Conservation (phyloP, 257 asterid species). For the Solanum lignicaule region DNA sequence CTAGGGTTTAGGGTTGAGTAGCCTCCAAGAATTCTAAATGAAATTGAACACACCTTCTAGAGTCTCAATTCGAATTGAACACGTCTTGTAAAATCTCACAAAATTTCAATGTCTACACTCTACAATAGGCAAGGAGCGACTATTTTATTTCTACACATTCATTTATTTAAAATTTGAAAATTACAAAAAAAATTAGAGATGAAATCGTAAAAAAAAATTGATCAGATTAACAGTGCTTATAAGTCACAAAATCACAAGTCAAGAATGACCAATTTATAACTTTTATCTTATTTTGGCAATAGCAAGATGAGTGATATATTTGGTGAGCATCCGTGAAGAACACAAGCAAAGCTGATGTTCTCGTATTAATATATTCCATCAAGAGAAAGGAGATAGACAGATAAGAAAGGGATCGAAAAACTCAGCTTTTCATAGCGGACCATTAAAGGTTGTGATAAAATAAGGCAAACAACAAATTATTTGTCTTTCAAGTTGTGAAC, state of each 20-base stretch:
- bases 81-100: no score
- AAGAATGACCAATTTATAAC: background rate
- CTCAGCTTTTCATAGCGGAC: fast-evolving
- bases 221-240: background rate
- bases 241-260: background rate
- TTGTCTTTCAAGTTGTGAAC: background rate
- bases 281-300: background rate
- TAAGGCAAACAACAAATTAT: background rate
- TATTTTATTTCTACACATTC: background rate
- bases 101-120: no score
- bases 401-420: background rate
- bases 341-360: background rate
- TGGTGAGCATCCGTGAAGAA: fast-evolving
- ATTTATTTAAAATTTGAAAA: background rate
- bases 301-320: background rate
- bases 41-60: no score
- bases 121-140: background rate
- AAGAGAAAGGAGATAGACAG: background rate
- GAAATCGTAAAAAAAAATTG: background rate
- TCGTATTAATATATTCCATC: no score
- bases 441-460: background rate
- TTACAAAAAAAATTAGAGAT: background rate
- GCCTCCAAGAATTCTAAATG: no score
- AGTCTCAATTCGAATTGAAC: no score
- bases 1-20: no score